Base-by-base conservation (phyloP, 805 yeast species). In the Komagataella populi region DNA sequence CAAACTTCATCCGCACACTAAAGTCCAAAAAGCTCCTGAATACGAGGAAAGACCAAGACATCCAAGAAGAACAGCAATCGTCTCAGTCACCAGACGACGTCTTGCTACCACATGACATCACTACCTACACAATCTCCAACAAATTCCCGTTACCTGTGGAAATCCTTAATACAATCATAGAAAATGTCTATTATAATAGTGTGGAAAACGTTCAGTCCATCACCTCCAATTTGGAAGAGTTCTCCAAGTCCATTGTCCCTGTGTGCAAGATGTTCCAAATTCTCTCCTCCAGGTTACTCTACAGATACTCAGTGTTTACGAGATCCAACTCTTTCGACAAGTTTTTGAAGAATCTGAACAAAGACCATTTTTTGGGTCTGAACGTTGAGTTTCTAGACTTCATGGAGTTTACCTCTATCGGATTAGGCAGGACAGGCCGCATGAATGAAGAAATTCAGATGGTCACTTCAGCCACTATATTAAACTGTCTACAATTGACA, bases 371-470 rank as follows among this genome's bases (percentile, higher is more conserved):
- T 2, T 66, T 82, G 48, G 83, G 84, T 16, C 76, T 72, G 54
- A 77, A 76, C 55, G 91, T 87, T 18, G 80, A 81, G 57, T 80
- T 83, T 50, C 76, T 90, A 58, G 96, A 89, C 68, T 90, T 89
- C 59, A 85, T 86, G 60, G 91, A 86, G 57, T 84, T 89, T 65
- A 88, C 96, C 1, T 83, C 91, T 0, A 81, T 90, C 49, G 96
- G 96, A 0, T 72, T 89, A 48, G 96, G 96, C 2, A 72, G 96
- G 56, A 85, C 96, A 0, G 87, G 86, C 8, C 76, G 83, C 57
- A 89, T 89, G 96, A 90, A 86, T 67, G 83, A 79, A 64, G 95
- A 86, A 65, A 89, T 89, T 58, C 95, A 89, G 65, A 86, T 87
- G 86, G 87, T 89, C 45, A 89, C 96, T 0, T 72, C 83, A 45